Evolutionary conservation across 176 grass and related monocot genomes (phyloP).

Genomic region (Zizania latifolia): DNA sequence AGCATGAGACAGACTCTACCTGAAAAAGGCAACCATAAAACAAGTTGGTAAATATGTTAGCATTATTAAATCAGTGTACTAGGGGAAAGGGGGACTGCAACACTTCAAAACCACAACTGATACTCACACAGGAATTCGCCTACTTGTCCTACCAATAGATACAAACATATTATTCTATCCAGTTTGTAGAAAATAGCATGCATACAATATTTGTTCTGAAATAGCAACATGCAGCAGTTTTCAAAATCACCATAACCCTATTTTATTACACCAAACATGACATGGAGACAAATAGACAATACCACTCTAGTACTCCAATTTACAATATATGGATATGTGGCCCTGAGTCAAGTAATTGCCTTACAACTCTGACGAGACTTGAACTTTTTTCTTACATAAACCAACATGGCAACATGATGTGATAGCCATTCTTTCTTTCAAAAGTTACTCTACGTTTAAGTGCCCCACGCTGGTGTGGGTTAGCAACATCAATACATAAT

Average conservation of each 20-base stretch:
- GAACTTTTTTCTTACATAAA: neutral
- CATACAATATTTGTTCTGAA: neutral
- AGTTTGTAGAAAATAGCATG: neutral
- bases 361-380: neutral
- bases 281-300: too few species aligned
- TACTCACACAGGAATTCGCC: neutral
- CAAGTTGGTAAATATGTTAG: neutral
- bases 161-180: neutral
- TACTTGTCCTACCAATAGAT: neutral
- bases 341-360: neutral
- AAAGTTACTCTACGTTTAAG: neutral
- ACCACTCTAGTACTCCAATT: too few species aligned
- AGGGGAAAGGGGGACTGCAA: neutral
- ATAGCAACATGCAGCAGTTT: neutral
- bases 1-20: conserved; percentile 79
- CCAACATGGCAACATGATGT: neutral
- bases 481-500: neutral
- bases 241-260: neutral
- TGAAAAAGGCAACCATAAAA: conserved; percentile 27
- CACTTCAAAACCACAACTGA: neutral
- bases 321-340: too few species aligned
- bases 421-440: neutral
- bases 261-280: neutral
- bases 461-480: neutral
- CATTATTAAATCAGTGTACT: neutral